Base-by-base conservation (phyloP, 148 eudicot species). In the Beta vulgaris region DNA sequence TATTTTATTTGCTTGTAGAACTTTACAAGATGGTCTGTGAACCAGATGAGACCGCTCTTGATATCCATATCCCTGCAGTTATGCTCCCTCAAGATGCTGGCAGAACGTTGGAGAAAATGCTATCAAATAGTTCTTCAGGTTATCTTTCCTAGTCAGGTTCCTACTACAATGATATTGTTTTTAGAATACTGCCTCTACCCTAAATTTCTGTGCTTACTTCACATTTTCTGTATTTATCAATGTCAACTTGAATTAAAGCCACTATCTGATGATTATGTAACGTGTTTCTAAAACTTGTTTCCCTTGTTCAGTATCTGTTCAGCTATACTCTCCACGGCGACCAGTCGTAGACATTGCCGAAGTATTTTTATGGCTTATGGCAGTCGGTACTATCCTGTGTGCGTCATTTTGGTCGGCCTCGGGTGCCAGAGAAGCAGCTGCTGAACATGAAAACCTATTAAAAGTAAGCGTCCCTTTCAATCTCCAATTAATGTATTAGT, bases 1-100 rank as follows among this genome's bases (percentile, higher is more conserved):
- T 73, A 13, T 68, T 78, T 68, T 43, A 40, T 73, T 62, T 68
- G 28, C 23, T 29, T 81, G 75, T 83, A 91, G 97, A 88, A 75
- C 94, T 91, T 77, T 91, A 90, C 82, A 89, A 91, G 85, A 91
- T 91, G 94, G 92, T 90, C 68, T 91, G 97, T 78, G 97, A 91
- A 8, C 87, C 91, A 48, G 86, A 88, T 80, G 97, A 91, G 80
- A 88, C 92, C 73, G 94, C 87, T 82, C 87, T 91, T 31, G 86
- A 91, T 78, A 90, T 91, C 69, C 87, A 86, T 73, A 91, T 91
- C 49, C 97, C 97, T 69, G 85, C 90, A 40, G 83, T 91, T 72
- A 87, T 91, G 92, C 88, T 91, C 71, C 94, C 94, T 25, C 92
- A 84, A 80, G 89, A 87, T 78, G 94, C 94, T 80, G 97, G 97